Evolutionary conservation across 164 flowering plant genomes (phyloP).

Genomic region (Malania oleifera): DNA sequence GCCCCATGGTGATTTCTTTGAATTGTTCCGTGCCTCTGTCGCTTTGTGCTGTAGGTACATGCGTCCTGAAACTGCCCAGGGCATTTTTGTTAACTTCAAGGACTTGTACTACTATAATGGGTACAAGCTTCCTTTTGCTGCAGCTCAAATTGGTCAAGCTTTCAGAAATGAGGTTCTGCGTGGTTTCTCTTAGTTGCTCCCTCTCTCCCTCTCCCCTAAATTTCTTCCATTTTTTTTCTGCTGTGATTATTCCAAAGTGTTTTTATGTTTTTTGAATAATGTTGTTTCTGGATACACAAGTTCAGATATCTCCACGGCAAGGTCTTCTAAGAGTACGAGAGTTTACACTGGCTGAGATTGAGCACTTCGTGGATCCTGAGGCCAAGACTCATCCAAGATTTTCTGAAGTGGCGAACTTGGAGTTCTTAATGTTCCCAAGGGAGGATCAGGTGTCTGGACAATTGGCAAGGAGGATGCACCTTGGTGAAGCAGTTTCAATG

Average conservation of each 20-base stretch:
- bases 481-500: conserved; percentile 82
- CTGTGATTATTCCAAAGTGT: no score
- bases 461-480: conserved; percentile 46
- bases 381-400: conserved; percentile 90
- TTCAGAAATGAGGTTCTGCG: conserved; percentile 86
- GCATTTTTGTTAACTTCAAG: conserved; percentile 93
- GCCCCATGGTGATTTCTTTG: no score
- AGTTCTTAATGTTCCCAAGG: conserved; percentile 95
- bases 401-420: conserved; percentile 64
- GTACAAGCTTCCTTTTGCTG: conserved; percentile 95
- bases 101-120: conserved; percentile 96
- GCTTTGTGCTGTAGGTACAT: conserved; percentile 61
- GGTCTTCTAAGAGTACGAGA: conserved; percentile 96
- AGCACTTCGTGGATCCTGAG: conserved; percentile 95
- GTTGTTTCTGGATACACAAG: conserved; percentile 2
- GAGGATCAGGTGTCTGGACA: conserved; percentile 74
- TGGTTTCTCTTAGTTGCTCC: neutral
- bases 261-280: neutral
- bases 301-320: conserved; percentile 97
- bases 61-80: conserved; percentile 99
- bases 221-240: no score
- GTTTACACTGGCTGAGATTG: conserved; percentile 94
- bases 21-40: no score
- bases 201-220: no score
- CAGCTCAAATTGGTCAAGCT: conserved; percentile 99